A percentile compares a stretch with the other conserved stretches of the same genome.
phyloP scores from a whole-genome alignment of 148 eudicot species.

The Agrostemma githago region DNA sequence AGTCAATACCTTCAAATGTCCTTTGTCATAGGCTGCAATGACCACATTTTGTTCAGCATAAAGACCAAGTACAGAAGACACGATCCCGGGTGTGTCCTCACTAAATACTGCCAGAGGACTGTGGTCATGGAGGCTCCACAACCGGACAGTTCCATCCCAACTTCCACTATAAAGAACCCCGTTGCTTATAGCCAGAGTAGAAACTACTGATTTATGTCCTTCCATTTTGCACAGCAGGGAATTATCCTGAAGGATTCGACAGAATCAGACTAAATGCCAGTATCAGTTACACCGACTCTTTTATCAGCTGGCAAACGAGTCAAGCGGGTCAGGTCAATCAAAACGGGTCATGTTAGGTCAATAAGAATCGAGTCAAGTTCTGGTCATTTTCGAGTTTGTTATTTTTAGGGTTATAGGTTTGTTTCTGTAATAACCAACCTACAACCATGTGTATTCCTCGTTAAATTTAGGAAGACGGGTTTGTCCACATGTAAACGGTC shows the following conservation, averaged over 20 bases:
- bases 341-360: no score
- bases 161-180: constrained; percentile 91
- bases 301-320: not conserved
- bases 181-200: constrained; percentile 48
- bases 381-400: no score
- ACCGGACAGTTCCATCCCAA: constrained; percentile 86
- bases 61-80: constrained; percentile 59
- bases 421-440: no score
- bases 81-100: constrained; percentile 53
- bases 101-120: constrained; percentile 65
- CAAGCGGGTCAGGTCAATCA: no score
- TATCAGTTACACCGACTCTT: not conserved
- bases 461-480: not conserved
- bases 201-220: constrained; percentile 89
- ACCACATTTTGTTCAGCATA: constrained; percentile 48
- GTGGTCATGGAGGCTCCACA: constrained; percentile 87
- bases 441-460: no score
- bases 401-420: no score
- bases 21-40: constrained; percentile 69
- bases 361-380: no score
- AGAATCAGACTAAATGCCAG: not conserved
- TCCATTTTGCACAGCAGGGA: constrained; percentile 58
- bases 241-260: constrained; percentile 46
- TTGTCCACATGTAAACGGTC: not conserved
- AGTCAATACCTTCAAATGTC: constrained; percentile 57